These are phyloP conservation scores for Incumbomyces lentus DNA, from an alignment of 2,329 filamentous ascomycete species.

Conservation along the genomic window DNA sequence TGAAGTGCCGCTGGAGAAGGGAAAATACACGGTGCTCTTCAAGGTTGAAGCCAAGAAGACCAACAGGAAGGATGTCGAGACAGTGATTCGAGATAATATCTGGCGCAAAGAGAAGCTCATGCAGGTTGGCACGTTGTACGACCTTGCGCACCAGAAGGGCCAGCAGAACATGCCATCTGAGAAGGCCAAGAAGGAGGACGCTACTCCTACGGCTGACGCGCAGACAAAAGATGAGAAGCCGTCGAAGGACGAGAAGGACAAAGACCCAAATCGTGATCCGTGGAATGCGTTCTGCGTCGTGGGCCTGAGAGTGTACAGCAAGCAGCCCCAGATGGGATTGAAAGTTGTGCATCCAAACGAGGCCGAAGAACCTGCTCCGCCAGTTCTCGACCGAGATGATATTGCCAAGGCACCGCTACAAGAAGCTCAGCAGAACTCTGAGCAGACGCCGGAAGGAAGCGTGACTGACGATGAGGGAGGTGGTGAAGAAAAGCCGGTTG, in stretches of 20 bases:
- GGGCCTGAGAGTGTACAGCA: constrained; percentile 46
- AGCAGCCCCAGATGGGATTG: constrained; percentile 34
- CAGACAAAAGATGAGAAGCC: constrained; percentile 20
- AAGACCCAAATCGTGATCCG: constrained; percentile 29
- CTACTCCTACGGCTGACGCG: background rate
- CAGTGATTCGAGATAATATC: constrained; percentile 57
- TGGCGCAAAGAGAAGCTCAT: constrained; percentile 61
- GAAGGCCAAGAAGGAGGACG: background rate
- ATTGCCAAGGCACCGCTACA: constrained; percentile 18
- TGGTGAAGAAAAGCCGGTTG: background rate
- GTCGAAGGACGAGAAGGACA: constrained; percentile 29
- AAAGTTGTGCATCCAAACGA: constrained; percentile 39
- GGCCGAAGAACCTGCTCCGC: constrained; percentile 25
- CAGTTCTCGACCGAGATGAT: constrained; percentile 35
- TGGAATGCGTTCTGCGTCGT: constrained; percentile 56
- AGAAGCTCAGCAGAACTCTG: constrained; percentile 11
- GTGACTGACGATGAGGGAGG: background rate
- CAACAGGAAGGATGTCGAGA: constrained; percentile 34
- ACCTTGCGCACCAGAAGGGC: constrained; percentile 36
- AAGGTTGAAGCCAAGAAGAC: constrained; percentile 60
- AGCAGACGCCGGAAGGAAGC: constrained; percentile 6
- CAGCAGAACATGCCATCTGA: constrained; percentile 13
- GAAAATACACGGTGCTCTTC: constrained; percentile 64
- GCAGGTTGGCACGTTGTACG: constrained; percentile 37
- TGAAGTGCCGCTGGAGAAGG: constrained; percentile 63